Evolutionary conservation across 1,139 yeast genomes (phyloP).

Genomic region (Geotrichum reessii): DNA sequence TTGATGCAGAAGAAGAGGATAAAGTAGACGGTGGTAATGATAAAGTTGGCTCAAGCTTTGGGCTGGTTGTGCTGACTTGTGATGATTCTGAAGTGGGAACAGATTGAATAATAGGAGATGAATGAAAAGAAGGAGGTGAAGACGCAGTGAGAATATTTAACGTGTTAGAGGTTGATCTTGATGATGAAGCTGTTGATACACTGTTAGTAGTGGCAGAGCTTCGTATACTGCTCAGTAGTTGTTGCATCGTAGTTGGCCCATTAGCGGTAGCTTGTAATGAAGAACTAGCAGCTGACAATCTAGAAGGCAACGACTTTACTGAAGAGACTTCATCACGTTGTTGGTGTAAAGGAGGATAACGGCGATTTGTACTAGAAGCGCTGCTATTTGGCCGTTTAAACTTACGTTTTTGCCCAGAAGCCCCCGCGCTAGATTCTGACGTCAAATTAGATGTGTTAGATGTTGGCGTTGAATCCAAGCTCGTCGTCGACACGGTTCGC

Average conservation of each 20-base stretch:
- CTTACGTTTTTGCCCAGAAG: constrained; percentile 1
- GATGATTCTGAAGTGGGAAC: constrained; percentile 1
- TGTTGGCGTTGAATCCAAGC: constrained; percentile 2
- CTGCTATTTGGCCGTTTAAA: constrained; percentile 9
- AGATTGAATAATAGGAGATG: not conserved
- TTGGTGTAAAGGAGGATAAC: not conserved
- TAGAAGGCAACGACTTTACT: not conserved
- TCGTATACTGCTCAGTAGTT: constrained; percentile 26
- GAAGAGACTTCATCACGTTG: not conserved
- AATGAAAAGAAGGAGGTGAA: not conserved
- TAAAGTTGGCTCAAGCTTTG: not conserved
- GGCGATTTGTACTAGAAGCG: not conserved
- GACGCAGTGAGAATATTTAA: not conserved
- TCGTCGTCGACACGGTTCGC: constrained; percentile 7
- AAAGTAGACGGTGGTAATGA: constrained; percentile 19
- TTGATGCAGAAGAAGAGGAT: constrained; percentile 5
- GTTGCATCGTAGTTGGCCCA: constrained; percentile 22
- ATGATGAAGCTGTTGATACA: not conserved
- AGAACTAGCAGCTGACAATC: constrained; percentile 6
- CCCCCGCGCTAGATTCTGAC: not conserved
- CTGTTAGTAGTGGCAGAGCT: constrained; percentile 9
- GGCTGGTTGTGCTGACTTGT: not conserved
- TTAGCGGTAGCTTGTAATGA: constrained; percentile 10
- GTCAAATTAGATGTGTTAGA: not conserved
- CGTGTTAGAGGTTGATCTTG: not conserved